Conservation (phyloP, 495 filamentous ascomycete genomes). For the Penicillium egyptiacum region DNA sequence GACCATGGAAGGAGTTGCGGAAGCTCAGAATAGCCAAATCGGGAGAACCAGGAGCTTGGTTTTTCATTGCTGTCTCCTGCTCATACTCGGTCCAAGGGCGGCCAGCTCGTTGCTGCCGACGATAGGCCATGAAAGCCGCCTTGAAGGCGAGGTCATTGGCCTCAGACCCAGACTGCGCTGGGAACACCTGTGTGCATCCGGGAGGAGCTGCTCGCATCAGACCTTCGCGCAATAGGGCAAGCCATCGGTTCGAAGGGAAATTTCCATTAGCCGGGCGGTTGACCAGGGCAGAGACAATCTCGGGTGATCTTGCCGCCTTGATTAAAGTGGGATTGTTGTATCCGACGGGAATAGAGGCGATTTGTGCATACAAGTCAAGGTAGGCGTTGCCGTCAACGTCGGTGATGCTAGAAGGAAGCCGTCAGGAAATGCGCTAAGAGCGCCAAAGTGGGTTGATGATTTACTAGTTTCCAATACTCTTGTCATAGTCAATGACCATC, state of each 20-base stretch:
- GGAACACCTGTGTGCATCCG: conserved; percentile 83
- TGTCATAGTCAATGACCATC: conserved; percentile 71
- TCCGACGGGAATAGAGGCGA: conserved; percentile 74
- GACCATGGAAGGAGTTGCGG: conserved; percentile 78
- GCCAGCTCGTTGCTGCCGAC: conserved; percentile 73
- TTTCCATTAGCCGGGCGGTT: conserved; percentile 84
- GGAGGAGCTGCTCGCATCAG: conserved; percentile 75
- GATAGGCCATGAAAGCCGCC: conserved; percentile 85
- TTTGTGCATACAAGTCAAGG: conserved; percentile 55
- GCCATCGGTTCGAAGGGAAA: conserved; percentile 79
- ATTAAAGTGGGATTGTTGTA: conserved; percentile 77
- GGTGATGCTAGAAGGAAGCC: neutral
- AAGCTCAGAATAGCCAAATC: conserved; percentile 77
- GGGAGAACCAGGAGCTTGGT: conserved; percentile 69
- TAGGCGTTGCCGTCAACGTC: conserved; percentile 45
- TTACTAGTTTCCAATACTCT: conserved; percentile 47
- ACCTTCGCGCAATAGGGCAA: conserved; percentile 66
- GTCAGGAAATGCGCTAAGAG: conserved; percentile 34
- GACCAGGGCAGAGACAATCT: conserved; percentile 72
- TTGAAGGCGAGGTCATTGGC: conserved; percentile 90
- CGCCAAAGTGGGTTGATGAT: neutral
- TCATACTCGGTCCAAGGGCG: conserved; percentile 68
- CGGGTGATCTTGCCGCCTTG: conserved; percentile 59
- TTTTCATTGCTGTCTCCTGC: conserved; percentile 67
- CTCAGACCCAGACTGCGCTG: conserved; percentile 78